These are phyloP conservation scores for Neostapfia colusana DNA, from an alignment of 176 grass and related monocot species.

Conservation along the genomic window DNA sequence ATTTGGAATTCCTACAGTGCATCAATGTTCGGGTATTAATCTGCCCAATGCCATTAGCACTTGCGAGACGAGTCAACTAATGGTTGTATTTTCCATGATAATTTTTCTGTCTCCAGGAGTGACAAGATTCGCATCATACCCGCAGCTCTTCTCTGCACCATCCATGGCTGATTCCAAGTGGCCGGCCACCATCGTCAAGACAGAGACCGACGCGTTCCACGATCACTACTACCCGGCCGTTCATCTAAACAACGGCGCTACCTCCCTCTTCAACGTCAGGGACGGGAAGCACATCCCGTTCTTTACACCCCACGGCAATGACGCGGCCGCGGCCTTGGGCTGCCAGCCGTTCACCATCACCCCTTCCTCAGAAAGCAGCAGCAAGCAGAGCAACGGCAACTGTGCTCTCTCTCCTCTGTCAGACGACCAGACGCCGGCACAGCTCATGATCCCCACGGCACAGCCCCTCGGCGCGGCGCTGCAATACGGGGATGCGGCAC, in stretches of 20 bases:
- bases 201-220: constrained; percentile 41
- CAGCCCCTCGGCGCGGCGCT: constrained; percentile 41
- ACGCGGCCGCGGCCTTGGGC: not conserved
- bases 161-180: constrained; percentile 54
- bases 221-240: constrained; percentile 44
- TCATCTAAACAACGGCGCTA: constrained; percentile 20
- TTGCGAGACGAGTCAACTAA: constrained; percentile 4
- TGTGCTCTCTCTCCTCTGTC: constrained; percentile 99
- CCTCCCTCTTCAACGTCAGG: constrained; percentile 42
- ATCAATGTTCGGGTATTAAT: not conserved
- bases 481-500: constrained; percentile 31
- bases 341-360: constrained; percentile 58
- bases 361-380: constrained; percentile 54
- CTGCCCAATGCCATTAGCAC: not conserved
- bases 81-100: not conserved
- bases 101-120: constrained; percentile 34
- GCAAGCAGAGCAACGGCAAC: constrained; percentile 51
- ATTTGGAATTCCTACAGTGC: not conserved
- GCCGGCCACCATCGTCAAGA: constrained; percentile 44
- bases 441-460: constrained; percentile 38
- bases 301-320: constrained; percentile 27
- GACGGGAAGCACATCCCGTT: constrained; percentile 59
- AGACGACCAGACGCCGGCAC: constrained; percentile 52
- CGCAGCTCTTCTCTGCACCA: constrained; percentile 51
- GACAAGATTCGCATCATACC: constrained; percentile 53